Percentiles rank a stretch among this genome's conserved stretches.
Evolutionary conservation across 768 basidiomycete genomes (phyloP).

Genomic region (Naganishia vishniacii): DNA sequence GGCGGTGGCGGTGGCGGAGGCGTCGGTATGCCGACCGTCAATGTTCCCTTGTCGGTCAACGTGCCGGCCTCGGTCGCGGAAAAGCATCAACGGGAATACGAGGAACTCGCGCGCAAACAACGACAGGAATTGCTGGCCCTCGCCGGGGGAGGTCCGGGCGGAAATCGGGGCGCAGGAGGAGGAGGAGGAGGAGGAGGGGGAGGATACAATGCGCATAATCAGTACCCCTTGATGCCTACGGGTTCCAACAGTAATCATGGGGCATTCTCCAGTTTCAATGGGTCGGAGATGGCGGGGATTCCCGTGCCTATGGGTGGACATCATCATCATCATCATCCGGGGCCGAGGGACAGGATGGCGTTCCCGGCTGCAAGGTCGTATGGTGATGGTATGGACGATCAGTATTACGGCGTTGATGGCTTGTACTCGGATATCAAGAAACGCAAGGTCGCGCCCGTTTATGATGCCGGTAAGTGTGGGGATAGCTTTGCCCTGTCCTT

Average conservation of each 20-base stretch:
- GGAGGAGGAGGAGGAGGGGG: no score
- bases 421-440: constrained; percentile 91
- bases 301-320: neutral
- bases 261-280: neutral
- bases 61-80: constrained; percentile 25
- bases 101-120: constrained; percentile 15
- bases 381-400: neutral
- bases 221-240: constrained; percentile 18
- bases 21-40: constrained; percentile 9
- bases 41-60: constrained; percentile 18
- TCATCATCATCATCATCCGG: neutral
- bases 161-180: no score
- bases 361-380: constrained; percentile 3
- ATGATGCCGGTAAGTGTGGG: constrained; percentile 83
- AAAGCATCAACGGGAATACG: constrained; percentile 25
- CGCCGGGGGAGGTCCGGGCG: constrained; percentile 14
- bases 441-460: constrained; percentile 73
- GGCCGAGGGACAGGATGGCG: neutral
- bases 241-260: neutral
- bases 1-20: no score
- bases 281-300: neutral
- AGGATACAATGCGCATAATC: constrained; percentile 9
- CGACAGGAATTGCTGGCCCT: constrained; percentile 18
- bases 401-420: constrained; percentile 54
- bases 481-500: no score